A percentile compares a stretch with the other conserved stretches of the same genome.
Conservation (phyloP, 768 basidiomycete genomes). For the Phallus indusiatus region DNA sequence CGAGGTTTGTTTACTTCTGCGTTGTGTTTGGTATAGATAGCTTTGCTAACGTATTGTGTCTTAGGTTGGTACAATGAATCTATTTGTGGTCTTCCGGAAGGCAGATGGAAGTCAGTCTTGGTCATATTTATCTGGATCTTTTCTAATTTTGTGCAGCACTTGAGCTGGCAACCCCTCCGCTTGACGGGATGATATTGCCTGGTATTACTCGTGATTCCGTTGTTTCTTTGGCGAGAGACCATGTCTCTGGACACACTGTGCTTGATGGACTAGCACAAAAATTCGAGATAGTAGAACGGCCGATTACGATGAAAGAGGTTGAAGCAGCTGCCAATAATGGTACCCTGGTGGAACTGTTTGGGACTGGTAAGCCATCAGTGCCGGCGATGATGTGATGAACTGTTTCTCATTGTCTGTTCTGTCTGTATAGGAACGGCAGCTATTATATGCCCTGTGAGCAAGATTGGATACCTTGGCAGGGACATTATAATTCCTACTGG, state of each 20-base stretch:
- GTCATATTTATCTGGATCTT: neutral
- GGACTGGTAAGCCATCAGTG: conserved; percentile 23
- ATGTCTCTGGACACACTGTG: conserved; percentile 36
- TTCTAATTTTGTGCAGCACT: conserved; percentile 11
- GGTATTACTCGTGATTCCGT: conserved; percentile 34
- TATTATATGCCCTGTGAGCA: conserved; percentile 37
- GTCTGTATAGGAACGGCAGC: conserved; percentile 39
- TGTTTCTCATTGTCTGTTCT: neutral
- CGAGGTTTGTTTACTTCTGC: conserved; percentile 24
- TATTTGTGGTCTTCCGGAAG: conserved; percentile 72
- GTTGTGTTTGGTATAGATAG: neutral
- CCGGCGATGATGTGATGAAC: neutral
- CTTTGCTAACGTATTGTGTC: neutral
- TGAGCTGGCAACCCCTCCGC: conserved; percentile 32
- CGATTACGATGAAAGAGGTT: conserved; percentile 70
- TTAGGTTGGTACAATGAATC: conserved; percentile 84
- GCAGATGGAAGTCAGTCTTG: conserved; percentile 49
- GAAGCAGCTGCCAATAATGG: conserved; percentile 35
- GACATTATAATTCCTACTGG: conserved; percentile 50
- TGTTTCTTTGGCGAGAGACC: conserved; percentile 42
- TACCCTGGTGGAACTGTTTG: conserved; percentile 41
- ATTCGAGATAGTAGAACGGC: conserved; percentile 55
- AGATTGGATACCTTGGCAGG: conserved; percentile 48
- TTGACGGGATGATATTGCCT: conserved; percentile 34
- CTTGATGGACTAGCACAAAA: conserved; percentile 45